Evolutionary conservation across 2,329 filamentous ascomycete genomes (phyloP).

Genomic region (Fusarium sp.): DNA sequence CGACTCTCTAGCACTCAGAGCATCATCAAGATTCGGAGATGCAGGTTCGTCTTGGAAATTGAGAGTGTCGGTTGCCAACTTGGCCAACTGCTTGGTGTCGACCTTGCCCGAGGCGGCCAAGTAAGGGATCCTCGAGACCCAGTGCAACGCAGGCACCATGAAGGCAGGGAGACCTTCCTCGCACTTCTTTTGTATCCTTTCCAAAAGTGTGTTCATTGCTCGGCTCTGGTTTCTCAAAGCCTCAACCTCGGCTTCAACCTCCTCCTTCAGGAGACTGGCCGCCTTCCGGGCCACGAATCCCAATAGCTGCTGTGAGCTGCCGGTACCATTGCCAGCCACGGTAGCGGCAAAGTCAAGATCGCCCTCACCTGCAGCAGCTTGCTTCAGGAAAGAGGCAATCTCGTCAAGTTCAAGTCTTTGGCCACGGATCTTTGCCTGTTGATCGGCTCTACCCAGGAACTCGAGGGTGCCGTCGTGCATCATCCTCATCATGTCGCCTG

Average conservation of each 20-base stretch:
- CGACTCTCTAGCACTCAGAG: not conserved
- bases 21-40: not conserved
- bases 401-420: constrained; percentile 25
- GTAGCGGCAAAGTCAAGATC: constrained; percentile 20
- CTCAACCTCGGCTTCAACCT: not conserved
- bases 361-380: not conserved
- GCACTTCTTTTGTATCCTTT: constrained; percentile 1
- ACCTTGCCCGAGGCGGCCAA: constrained; percentile 24
- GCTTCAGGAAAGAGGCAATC: constrained; percentile 15
- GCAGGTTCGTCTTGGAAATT: not conserved
- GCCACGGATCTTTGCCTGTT: constrained; percentile 28
- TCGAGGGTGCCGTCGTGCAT: constrained; percentile 22
- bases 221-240: not conserved
- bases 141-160: constrained; percentile 17
- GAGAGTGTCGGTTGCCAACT: constrained; percentile 11
- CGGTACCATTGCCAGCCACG: constrained; percentile 1
- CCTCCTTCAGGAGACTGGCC: not conserved
- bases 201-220: not conserved
- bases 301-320: not conserved
- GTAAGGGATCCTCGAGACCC: constrained; percentile 23
- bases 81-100: constrained; percentile 11
- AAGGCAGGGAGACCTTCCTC: constrained; percentile 16
- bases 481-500: constrained; percentile 33
- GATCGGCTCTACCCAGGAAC: constrained; percentile 18
- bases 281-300: constrained; percentile 3